These are phyloP conservation scores for Xylaria grammica DNA, from an alignment of 495 filamentous ascomycete genomes.

Conservation along the genomic window DNA sequence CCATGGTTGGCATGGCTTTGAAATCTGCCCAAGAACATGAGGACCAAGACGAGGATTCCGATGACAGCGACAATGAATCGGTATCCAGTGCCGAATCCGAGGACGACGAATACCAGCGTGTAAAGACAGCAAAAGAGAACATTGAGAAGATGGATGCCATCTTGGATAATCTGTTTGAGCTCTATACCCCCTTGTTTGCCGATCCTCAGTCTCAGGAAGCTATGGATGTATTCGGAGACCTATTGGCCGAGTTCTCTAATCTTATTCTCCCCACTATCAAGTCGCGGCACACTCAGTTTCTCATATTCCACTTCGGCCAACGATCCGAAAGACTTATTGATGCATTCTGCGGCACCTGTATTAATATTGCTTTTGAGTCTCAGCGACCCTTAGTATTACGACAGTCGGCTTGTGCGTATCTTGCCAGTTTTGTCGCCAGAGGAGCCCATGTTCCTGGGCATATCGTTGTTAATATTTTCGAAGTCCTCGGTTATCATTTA, in stretches of 20 bases:
- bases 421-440: conserved; percentile 89
- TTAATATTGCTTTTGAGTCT: conserved; percentile 53
- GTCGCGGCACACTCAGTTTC: conserved; percentile 85
- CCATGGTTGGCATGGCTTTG: conserved; percentile 52
- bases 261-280: conserved; percentile 88
- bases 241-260: conserved; percentile 80
- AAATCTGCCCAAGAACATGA: conserved; percentile 37
- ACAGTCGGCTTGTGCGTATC: conserved; percentile 87
- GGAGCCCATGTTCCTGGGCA: conserved; percentile 78
- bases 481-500: conserved; percentile 74
- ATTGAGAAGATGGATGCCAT: conserved; percentile 93
- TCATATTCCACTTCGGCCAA: conserved; percentile 93
- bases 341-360: conserved; percentile 78
- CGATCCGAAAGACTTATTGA: conserved; percentile 73
- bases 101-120: conserved; percentile 49
- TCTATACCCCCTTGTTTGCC: conserved; percentile 73
- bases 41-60: conserved; percentile 59
- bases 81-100: conserved; percentile 56
- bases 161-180: conserved; percentile 84
- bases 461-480: conserved; percentile 77
- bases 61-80: conserved; percentile 64
- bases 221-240: conserved; percentile 64
- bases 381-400: conserved; percentile 69
- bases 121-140: conserved; percentile 73
- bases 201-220: conserved; percentile 55